Evolutionary conservation across 805 yeast species (phyloP).

Genomic region (Ogataea haglerorum): DNA sequence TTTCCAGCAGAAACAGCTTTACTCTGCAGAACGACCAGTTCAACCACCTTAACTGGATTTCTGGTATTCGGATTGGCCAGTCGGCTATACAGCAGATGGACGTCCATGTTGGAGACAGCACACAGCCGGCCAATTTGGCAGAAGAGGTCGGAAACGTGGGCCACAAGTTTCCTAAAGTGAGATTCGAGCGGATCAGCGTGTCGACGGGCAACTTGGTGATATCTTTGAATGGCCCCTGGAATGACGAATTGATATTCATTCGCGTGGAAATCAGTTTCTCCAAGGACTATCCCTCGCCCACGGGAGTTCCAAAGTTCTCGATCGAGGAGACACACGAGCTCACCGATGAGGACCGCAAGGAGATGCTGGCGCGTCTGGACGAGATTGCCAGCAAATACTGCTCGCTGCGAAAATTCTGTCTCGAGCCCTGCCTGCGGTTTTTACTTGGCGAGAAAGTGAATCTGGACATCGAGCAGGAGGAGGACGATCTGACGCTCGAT

Average conservation of each 20-base stretch:
- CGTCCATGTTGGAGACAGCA: conserved; percentile 31
- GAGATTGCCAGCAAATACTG: conserved; percentile 58
- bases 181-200: conserved; percentile 84
- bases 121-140: conserved; percentile 64
- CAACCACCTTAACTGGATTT: conserved; percentile 85
- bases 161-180: conserved; percentile 80
- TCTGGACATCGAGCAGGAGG: conserved; percentile 36
- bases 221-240: conserved; percentile 82
- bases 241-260: conserved; percentile 54
- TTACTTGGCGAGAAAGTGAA: conserved; percentile 78
- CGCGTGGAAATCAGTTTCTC: conserved; percentile 74
- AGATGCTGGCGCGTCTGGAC: conserved; percentile 48
- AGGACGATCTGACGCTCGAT: conserved; percentile 25
- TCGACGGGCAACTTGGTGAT: conserved; percentile 76
- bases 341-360: conserved; percentile 43
- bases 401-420: conserved; percentile 57
- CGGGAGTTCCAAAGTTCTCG: conserved; percentile 46
- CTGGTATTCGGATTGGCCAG: conserved; percentile 80
- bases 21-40: conserved; percentile 38
- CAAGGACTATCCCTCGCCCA: conserved; percentile 59
- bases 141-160: conserved; percentile 90
- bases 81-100: conserved; percentile 37
- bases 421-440: conserved; percentile 75
- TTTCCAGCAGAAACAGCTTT: conserved; percentile 29
- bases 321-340: conserved; percentile 81